phyloP scores from a whole-genome alignment of 805 yeast genomes.

The Saccharomycopsis fibuligera region DNA sequence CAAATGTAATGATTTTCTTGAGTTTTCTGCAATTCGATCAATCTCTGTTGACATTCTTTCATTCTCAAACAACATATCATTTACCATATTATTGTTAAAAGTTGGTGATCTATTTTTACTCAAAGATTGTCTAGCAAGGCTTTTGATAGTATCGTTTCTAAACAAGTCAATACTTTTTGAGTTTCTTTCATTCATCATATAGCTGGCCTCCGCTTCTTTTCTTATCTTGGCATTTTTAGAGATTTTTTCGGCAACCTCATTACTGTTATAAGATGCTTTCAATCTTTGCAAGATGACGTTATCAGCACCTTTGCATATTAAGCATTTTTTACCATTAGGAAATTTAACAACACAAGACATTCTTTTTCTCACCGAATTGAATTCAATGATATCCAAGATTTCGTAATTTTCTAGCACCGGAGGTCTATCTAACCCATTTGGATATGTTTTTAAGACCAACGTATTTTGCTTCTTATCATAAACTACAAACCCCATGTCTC shows the following conservation, averaged over 20 bases:
- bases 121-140: slow-evolving; percentile 10
- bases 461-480: slow-evolving; percentile 55
- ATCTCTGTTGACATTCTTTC: slow-evolving; percentile 46
- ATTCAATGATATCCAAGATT: slow-evolving; percentile 76
- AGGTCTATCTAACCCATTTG: slow-evolving; percentile 64
- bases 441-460: slow-evolving; percentile 70
- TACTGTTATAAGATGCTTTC: slow-evolving; percentile 51
- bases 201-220: slow-evolving; percentile 71
- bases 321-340: slow-evolving; percentile 68
- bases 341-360: slow-evolving; percentile 83
- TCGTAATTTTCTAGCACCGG: slow-evolving; percentile 66
- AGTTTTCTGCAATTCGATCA: slow-evolving; percentile 43
- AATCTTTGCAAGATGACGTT: slow-evolving; percentile 77
- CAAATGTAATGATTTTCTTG: slow-evolving; percentile 52
- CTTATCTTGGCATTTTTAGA: slow-evolving; percentile 51
- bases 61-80: slow-evolving; percentile 38
- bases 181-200: slow-evolving; percentile 52
- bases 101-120: background rate
- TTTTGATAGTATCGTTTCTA: slow-evolving; percentile 4
- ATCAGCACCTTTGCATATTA: slow-evolving; percentile 95
- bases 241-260: slow-evolving; percentile 58
- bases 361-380: slow-evolving; percentile 81
- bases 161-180: slow-evolving; percentile 31
- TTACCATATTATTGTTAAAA: slow-evolving; percentile 37
- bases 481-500: slow-evolving; percentile 90